phyloP scores from a whole-genome alignment of 164 flowering plant genomes.

The Aristolochia fimbriata region DNA sequence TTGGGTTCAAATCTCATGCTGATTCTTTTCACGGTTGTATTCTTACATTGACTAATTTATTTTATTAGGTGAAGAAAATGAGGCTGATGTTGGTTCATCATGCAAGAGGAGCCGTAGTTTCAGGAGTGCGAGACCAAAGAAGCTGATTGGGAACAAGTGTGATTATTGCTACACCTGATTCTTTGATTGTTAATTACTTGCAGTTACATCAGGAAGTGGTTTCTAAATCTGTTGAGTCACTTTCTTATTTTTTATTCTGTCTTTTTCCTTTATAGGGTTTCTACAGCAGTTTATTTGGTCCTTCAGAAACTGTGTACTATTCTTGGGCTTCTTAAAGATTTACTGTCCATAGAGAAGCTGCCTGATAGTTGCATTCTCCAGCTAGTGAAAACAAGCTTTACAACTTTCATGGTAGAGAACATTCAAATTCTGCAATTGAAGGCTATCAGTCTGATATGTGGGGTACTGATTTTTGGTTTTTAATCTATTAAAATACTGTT shows the following conservation, averaged over 20 bases:
- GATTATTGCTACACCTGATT: conserved; percentile 20
- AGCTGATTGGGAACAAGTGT: conserved; percentile 62
- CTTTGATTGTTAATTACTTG: conserved; percentile 14
- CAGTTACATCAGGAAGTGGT: conserved; percentile 8
- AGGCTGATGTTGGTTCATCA: conserved; percentile 52
- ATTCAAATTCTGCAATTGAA: conserved; percentile 89
- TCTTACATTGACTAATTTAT: not conserved
- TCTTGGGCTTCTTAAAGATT: conserved; percentile 68
- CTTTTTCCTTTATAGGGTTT: conserved; percentile 34
- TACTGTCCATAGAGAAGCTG: conserved; percentile 67
- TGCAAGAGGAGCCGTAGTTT: conserved; percentile 53
- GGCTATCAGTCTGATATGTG: conserved; percentile 67
- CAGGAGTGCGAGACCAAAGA: conserved; percentile 54
- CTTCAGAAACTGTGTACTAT: conserved; percentile 87
- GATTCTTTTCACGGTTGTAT: too few relatives aligned
- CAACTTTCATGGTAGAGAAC: conserved; percentile 84
- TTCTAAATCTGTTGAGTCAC: conserved; percentile 2
- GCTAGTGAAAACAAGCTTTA: conserved; percentile 66
- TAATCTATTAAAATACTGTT: conserved; percentile 1
- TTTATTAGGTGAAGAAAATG: conserved; percentile 65
- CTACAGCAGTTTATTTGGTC: conserved; percentile 51
- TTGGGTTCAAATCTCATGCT: too few relatives aligned
- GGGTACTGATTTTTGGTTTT: conserved; percentile 34
- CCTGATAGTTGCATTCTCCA: conserved; percentile 92
- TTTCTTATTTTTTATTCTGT: conserved; percentile 5